Percentiles rank a stretch among this genome's conserved stretches.
Evolutionary conservation across 106 monocot species (phyloP).

Genomic region (Alisma plantagoaquatica): DNA sequence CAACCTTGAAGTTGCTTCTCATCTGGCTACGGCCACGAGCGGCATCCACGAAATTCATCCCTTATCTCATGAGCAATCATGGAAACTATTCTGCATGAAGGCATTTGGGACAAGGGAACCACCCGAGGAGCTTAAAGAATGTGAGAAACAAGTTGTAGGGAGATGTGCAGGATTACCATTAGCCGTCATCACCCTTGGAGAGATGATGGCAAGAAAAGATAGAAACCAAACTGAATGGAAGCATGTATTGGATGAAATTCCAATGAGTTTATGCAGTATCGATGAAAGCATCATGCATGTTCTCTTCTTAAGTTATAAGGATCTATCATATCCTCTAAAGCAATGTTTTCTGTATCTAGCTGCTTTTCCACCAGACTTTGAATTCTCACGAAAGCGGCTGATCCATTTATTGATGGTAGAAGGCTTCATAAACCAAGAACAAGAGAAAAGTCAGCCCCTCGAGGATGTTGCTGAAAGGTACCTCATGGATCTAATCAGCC

Average conservation of each 20-base stretch:
- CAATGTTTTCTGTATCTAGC: constrained; percentile 11
- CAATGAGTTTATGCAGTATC: background rate
- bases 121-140: constrained; percentile 9
- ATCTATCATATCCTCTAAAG: constrained; percentile 10
- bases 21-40: background rate
- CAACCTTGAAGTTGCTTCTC: constrained; percentile 12
- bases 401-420: constrained; percentile 15
- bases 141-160: constrained; percentile 7
- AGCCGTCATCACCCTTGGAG: constrained; percentile 20
- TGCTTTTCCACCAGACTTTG: constrained; percentile 6
- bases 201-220: constrained; percentile 11
- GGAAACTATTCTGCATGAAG: constrained; percentile 23
- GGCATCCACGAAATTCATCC: constrained; percentile 1
- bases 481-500: constrained; percentile 4
- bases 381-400: constrained; percentile 5
- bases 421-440: constrained; percentile 11
- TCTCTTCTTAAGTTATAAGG: constrained; percentile 15
- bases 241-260: constrained; percentile 4
- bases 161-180: constrained; percentile 28
- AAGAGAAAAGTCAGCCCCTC: background rate
- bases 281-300: background rate
- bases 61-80: constrained; percentile 2
- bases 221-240: constrained; percentile 7
- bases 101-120: constrained; percentile 7
- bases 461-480: constrained; percentile 24